Conservation (phyloP, 1,139 yeast species). For the Suhomyces panamericanus region DNA sequence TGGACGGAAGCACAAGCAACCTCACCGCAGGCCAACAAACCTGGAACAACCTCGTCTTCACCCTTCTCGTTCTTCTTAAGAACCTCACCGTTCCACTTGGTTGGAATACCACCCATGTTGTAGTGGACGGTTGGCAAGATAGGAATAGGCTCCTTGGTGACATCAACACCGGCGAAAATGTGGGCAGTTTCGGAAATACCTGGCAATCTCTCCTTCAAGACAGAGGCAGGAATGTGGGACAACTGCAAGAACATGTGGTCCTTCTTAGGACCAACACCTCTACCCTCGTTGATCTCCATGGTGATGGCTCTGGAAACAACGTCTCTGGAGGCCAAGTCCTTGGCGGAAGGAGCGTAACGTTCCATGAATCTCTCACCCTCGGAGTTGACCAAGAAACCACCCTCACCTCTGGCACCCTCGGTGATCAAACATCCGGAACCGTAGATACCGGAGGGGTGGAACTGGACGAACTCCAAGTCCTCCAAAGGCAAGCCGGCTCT, state of each 20-base stretch:
- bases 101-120: slow-evolving; percentile 99
- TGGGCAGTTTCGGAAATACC: slow-evolving; percentile 99
- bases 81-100: slow-evolving; percentile 96
- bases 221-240: slow-evolving; percentile 90
- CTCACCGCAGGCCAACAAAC: slow-evolving; percentile 97
- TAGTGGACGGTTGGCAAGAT: slow-evolving; percentile 97
- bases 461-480: slow-evolving; percentile 96
- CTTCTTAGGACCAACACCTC: slow-evolving; percentile 97
- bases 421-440: slow-evolving; percentile 99
- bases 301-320: slow-evolving; percentile 98
- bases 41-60: slow-evolving; percentile 88
- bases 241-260: slow-evolving; percentile 96
- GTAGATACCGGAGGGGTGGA: slow-evolving; percentile 99
- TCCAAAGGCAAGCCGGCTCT: slow-evolving; percentile 98
- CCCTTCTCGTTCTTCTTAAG: slow-evolving; percentile 83
- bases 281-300: slow-evolving; percentile 96
- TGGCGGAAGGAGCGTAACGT: slow-evolving; percentile 98
- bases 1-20: slow-evolving; percentile 99
- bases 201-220: slow-evolving; percentile 92
- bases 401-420: slow-evolving; percentile 99
- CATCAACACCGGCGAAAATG: slow-evolving; percentile 98
- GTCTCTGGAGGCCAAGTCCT: slow-evolving; percentile 97
- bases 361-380: slow-evolving; percentile 99
- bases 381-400: slow-evolving; percentile 93
- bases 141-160: slow-evolving; percentile 98